phyloP scores from a whole-genome alignment of 306 rosid genomes.

The Prunus davidiana region DNA sequence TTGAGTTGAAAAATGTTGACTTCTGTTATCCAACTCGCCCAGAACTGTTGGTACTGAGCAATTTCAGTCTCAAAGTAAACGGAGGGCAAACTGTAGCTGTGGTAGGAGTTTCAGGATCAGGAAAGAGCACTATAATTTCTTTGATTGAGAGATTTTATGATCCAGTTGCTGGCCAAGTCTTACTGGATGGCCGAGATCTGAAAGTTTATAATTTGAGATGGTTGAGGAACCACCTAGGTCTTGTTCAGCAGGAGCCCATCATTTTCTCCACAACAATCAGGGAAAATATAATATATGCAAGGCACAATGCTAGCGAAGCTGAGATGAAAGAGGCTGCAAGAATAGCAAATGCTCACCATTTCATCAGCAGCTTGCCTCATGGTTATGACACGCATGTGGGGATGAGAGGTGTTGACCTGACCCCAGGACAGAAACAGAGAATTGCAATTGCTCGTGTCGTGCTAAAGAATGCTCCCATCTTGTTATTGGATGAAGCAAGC shows the following conservation, averaged over 20 bases:
- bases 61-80: constrained; percentile 86
- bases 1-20: constrained; percentile 88
- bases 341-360: constrained; percentile 98
- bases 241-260: constrained; percentile 98
- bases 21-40: constrained; percentile 98
- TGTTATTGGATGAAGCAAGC: constrained; percentile 96
- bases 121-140: constrained; percentile 96
- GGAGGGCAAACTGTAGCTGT: constrained; percentile 98
- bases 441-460: constrained; percentile 96
- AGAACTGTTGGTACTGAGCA: constrained; percentile 88
- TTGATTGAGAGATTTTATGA: constrained; percentile 94
- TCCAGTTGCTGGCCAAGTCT: constrained; percentile 97
- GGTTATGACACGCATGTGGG: constrained; percentile 99
- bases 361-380: constrained; percentile 95
- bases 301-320: constrained; percentile 98
- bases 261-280: constrained; percentile 94
- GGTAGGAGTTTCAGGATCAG: constrained; percentile 99
- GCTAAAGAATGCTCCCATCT: constrained; percentile 91
- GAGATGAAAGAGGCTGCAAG: constrained; percentile 99
- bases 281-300: constrained; percentile 95
- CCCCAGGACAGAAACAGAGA: constrained; percentile 99
- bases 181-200: constrained; percentile 91
- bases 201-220: constrained; percentile 89
- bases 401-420: constrained; percentile 97
- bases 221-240: constrained; percentile 95